Base-by-base conservation (phyloP, 805 yeast species). In the Wickerhamomyces xylosicus region DNA sequence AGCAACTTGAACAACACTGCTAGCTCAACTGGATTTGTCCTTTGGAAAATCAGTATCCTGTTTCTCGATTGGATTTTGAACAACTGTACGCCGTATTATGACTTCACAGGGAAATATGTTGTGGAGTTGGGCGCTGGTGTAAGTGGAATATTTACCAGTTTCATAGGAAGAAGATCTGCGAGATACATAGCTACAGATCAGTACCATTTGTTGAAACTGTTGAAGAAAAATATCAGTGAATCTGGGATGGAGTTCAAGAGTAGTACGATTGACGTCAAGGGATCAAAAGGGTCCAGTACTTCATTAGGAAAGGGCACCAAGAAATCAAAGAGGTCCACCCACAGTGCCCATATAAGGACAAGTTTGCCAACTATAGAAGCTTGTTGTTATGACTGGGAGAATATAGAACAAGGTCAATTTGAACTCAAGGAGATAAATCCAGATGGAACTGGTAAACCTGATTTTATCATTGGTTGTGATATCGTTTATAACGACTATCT, bases 61-160 rank as follows among this genome's bases (percentile, higher is more conserved):
- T 58, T 79, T 31, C 65, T 66, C 1, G 69, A 74, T 33, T 79
- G 86, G 85, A 35, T 77, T 2, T 18, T 66, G n/a, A 7, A 35
- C 5, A 35, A 41, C 1, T 13, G n/a, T n/a, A n/a, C n/a, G n/a
- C n/a, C 22, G 2, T 29, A 43, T 6, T 41, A 54, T 25, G 39
- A 46, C 14, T 44, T 48, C 4, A 35, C 37, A 1, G 49, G 41
- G 3, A 43, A 55, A 2, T 41, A 49, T 1, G 65, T 76, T 0
- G 56, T 79, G 8, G 87, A 79, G 44, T 50, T 79, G 4, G 87
- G 87, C 0, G 56, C 82, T 13, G 87, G 87, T 0, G 68, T 69
- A 0, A 64, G 74, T 3, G 84, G 79, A 0, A 48, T 78, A 3
- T 51, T 71, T 8, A 72, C 73, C 0, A 57, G 61, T 54, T 39